Percentiles rank a stretch among this genome's conserved stretches.
Evolutionary conservation across 1,139 yeast genomes (phyloP).

Genomic region (Magnusiomyces clavatus): DNA sequence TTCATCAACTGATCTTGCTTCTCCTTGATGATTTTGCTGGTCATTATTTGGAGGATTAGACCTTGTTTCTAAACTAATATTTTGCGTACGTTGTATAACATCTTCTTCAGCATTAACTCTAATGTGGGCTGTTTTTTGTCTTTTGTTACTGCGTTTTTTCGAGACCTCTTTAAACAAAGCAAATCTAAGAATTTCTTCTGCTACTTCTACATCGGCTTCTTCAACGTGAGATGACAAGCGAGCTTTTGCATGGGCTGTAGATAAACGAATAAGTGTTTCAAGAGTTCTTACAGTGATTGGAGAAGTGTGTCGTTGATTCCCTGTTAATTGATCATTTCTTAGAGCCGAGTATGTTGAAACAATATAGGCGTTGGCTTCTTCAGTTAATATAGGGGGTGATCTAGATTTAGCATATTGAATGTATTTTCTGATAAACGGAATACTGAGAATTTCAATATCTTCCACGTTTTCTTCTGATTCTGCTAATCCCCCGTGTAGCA

Average conservation of each 20-base stretch:
- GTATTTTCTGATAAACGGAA: slow-evolving; percentile 84
- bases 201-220: slow-evolving; percentile 73
- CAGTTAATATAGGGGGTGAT: slow-evolving; percentile 71
- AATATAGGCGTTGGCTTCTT: slow-evolving; percentile 73
- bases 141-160: slow-evolving; percentile 23
- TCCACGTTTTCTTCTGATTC: slow-evolving; percentile 29
- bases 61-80: slow-evolving; percentile 12
- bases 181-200: slow-evolving; percentile 76
- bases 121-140: slow-evolving; percentile 28
- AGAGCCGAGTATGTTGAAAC: slow-evolving; percentile 72
- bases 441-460: slow-evolving; percentile 60
- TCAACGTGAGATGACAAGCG: slow-evolving; percentile 72
- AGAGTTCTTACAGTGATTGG: slow-evolving; percentile 98
- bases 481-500: slow-evolving; percentile 74
- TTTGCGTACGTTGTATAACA: slow-evolving; percentile 15
- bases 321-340: slow-evolving; percentile 71
- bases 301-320: slow-evolving; percentile 73
- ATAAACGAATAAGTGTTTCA: slow-evolving; percentile 88
- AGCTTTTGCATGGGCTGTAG: slow-evolving; percentile 96
- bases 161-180: slow-evolving; percentile 75
- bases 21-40: slow-evolving; percentile 8
- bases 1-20: too few species aligned
- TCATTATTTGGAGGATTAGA: slow-evolving; percentile 7
- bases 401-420: slow-evolving; percentile 91
- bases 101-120: slow-evolving; percentile 16